Conservation (phyloP, 805 yeast genomes). For the Metschnikowia chrysomelidarum region DNA sequence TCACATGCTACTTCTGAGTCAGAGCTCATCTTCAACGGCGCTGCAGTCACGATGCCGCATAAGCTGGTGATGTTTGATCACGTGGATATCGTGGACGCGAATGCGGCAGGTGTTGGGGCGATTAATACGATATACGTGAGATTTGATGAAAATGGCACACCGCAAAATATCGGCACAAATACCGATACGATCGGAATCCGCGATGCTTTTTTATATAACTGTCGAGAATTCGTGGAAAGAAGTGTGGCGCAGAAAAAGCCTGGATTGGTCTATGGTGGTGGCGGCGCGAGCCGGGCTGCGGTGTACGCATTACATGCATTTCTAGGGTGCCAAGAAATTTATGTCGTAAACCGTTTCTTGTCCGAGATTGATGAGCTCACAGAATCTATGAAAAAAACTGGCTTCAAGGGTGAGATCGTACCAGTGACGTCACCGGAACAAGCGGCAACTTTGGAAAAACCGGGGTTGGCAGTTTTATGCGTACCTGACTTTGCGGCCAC, state of each 20-base stretch:
- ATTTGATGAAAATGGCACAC: conserved; percentile 13
- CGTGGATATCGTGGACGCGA: conserved; percentile 27
- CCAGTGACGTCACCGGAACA: conserved; percentile 24
- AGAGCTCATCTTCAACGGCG: conserved; percentile 20
- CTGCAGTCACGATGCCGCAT: conserved; percentile 35
- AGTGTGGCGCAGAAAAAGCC: conserved; percentile 15
- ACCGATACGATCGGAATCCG: conserved; percentile 34
- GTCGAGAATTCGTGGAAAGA: conserved; percentile 11
- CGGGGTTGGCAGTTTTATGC: conserved; percentile 26
- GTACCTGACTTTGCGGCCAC: conserved; percentile 30
- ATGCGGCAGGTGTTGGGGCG: conserved; percentile 33
- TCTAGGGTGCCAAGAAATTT: conserved; percentile 26
- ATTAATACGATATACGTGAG: conserved; percentile 33
- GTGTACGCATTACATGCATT: conserved; percentile 27
- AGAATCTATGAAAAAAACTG: conserved; percentile 20
- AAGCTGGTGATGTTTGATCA: conserved; percentile 26
- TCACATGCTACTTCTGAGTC: conserved; percentile 9
- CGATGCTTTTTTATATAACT: conserved; percentile 24
- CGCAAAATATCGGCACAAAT: conserved; percentile 28
- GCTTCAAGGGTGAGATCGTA: conserved; percentile 26
- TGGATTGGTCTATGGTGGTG: conserved; percentile 35
- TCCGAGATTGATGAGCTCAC: conserved; percentile 25
- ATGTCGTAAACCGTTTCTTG: conserved; percentile 29
- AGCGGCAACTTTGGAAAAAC: conserved; percentile 20
- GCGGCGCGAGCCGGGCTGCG: conserved; percentile 36